Base-by-base conservation (phyloP, 2,329 filamentous ascomycete species). In the Laburnicola sp. region DNA sequence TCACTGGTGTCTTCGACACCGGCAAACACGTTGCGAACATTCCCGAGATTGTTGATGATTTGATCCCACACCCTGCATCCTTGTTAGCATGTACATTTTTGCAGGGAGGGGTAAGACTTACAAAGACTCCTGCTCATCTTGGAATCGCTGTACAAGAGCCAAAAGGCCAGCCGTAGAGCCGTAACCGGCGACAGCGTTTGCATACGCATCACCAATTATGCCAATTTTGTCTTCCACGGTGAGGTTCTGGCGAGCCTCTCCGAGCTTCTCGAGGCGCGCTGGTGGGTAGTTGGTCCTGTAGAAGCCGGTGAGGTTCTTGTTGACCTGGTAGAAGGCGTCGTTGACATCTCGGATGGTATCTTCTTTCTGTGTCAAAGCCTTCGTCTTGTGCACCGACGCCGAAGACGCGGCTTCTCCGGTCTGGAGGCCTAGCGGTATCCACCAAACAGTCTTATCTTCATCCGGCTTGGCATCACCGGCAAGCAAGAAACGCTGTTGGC, bases 241-340 rank as follows among this genome's bases (percentile, higher is more conserved):
- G 23, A 99, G 81, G 60, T 86, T 85, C 60, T 89, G 81, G 11
- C 91, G 86, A 62, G 89, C 86, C 46, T 85, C 82, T 51, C 89
- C 88, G 23, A 99, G 85, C 75, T 91, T 91, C 34, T 83, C 83
- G 35, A 99, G 82, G 41, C 93, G 86, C 57, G 84, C 80, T n/a
- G 90, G 86, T 4, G 94, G 91, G 69, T 97, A 96, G 75, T 96
- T 96, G 42, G 93, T 94, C 54, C 92, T 85, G 76, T 95, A 97
- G 75, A 89, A 97, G 25, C 91, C 93, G 45, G 87, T 91, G 51
- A 93, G 88, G 48, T 93, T 85, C 54, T 87, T 86, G 78, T 99
- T 99, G 65, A 99, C 80, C 77, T 96, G 95, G 78, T 97, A 99
- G 73, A 96, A 97, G 34, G 84, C 82, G 39, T 87, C 82, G 59